These are phyloP conservation scores for Imleria badia DNA, from an alignment of 768 basidiomycete species.

Conservation along the genomic window DNA sequence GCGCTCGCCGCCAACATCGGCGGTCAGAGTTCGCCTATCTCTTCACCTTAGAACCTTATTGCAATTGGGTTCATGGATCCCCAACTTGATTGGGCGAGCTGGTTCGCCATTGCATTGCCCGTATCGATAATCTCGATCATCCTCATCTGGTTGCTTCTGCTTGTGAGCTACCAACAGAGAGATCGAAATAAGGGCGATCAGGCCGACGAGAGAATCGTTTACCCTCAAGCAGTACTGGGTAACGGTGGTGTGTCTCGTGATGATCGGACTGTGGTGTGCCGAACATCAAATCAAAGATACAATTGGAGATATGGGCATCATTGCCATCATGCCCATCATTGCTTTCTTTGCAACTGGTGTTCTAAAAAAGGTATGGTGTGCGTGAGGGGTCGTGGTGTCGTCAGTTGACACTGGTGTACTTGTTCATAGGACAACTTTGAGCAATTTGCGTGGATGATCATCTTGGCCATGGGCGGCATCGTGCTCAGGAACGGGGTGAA, in stretches of 20 bases:
- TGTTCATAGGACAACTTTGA: conserved; percentile 83
- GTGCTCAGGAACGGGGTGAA: conserved; percentile 92
- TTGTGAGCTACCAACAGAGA: conserved; percentile 76
- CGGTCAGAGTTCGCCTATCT: conserved; percentile 95
- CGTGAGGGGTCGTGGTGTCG: background rate
- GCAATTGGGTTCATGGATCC: conserved; percentile 87
- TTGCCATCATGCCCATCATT: conserved; percentile 89
- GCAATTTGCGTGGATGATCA: conserved; percentile 91
- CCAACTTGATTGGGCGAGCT: conserved; percentile 80
- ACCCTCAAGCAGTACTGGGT: conserved; percentile 90
- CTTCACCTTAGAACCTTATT: conserved; percentile 96
- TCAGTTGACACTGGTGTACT: background rate
- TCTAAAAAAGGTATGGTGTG: conserved; percentile 74
- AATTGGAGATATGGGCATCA: conserved; percentile 97
- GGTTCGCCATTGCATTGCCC: conserved; percentile 96
- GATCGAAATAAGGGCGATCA: conserved; percentile 81
- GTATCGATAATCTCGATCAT: conserved; percentile 85
- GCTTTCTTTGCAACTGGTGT: conserved; percentile 94
- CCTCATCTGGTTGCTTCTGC: conserved; percentile 88
- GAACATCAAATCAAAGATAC: conserved; percentile 72
- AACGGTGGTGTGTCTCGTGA: conserved; percentile 72
- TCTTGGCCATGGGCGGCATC: conserved; percentile 97
- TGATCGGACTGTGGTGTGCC: conserved; percentile 89
- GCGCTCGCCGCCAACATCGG: conserved; percentile 97
- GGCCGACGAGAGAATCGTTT: conserved; percentile 80